Conservation (phyloP, 108 stramenopile species). For the Stephanodiscus minutulus region DNA sequence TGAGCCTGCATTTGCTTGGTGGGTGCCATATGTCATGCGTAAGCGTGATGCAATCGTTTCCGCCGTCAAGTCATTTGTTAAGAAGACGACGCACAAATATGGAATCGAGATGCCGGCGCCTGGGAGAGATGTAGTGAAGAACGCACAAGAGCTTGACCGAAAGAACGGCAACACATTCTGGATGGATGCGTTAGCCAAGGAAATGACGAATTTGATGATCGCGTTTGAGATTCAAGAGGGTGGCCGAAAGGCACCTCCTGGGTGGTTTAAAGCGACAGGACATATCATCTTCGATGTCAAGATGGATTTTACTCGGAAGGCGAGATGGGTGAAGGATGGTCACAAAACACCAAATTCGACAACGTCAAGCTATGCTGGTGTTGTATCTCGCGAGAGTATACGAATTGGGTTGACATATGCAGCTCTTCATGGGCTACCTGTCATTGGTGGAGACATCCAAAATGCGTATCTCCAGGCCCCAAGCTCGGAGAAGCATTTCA, state of each 20-base stretch:
- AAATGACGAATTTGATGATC: too few species aligned
- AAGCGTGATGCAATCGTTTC: conserved; percentile 7
- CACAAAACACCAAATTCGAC: too few species aligned
- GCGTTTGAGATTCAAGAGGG: too few species aligned
- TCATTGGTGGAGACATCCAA: neutral
- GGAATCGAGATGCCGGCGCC: too few species aligned
- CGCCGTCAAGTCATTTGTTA: too few species aligned
- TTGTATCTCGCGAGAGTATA: too few species aligned
- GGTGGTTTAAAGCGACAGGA: too few species aligned
- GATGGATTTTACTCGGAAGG: neutral
- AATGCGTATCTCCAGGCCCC: neutral
- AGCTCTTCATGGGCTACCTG: neutral
- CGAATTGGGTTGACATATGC: neutral
- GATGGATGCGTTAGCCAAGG: neutral
- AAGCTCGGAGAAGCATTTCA: too few species aligned
- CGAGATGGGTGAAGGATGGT: neutral
- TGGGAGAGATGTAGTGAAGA: neutral
- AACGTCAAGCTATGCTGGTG: neutral
- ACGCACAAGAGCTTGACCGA: too few species aligned
- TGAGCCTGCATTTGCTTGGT: conserved; percentile 50
- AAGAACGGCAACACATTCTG: neutral
- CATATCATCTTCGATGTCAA: too few species aligned
- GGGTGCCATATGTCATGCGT: conserved; percentile 23
- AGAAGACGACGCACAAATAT: too few species aligned
- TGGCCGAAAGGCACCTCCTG: too few species aligned